Percentiles rank a stretch among this genome's conserved stretches.
phyloP scores from a whole-genome alignment of 768 basidiomycete genomes.

The Suillus subluteus region DNA sequence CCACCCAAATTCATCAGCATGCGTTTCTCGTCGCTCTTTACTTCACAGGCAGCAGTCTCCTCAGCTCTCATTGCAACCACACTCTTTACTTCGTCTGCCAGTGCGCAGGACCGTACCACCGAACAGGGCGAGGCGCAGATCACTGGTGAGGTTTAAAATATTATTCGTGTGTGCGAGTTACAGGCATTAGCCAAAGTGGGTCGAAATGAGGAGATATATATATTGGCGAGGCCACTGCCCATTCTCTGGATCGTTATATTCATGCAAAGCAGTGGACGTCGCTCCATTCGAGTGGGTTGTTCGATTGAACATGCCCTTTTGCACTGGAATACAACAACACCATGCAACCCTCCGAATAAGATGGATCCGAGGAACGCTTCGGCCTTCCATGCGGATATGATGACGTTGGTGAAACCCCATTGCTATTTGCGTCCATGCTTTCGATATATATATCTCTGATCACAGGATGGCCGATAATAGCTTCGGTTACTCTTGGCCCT shows the following conservation, averaged over 20 bases:
- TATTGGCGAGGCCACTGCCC: no score
- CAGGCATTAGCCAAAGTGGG: background rate
- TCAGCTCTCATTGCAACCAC: slow-evolving; percentile 13
- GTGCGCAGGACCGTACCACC: slow-evolving; percentile 35
- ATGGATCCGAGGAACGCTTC: background rate
- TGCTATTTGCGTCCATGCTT: no score
- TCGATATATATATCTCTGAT: background rate
- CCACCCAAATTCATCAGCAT: slow-evolving; percentile 11
- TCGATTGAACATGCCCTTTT: background rate
- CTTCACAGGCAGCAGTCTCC: slow-evolving; percentile 3
- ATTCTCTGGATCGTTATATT: background rate
- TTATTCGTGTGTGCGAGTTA: background rate
- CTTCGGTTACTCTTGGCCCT: background rate
- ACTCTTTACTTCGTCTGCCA: slow-evolving; percentile 10
- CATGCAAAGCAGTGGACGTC: no score
- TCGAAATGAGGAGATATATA: no score
- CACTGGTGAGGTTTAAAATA: slow-evolving; percentile 30
- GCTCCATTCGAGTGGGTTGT: background rate
- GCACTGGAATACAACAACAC: background rate
- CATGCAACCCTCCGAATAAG: background rate
- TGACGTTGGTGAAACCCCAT: background rate
- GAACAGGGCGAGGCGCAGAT: slow-evolving; percentile 42
- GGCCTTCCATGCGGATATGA: background rate
- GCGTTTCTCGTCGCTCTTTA: slow-evolving; percentile 26
- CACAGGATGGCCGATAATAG: no score